phyloP scores from a whole-genome alignment of 345 rosid species.

The Salix caprea region DNA sequence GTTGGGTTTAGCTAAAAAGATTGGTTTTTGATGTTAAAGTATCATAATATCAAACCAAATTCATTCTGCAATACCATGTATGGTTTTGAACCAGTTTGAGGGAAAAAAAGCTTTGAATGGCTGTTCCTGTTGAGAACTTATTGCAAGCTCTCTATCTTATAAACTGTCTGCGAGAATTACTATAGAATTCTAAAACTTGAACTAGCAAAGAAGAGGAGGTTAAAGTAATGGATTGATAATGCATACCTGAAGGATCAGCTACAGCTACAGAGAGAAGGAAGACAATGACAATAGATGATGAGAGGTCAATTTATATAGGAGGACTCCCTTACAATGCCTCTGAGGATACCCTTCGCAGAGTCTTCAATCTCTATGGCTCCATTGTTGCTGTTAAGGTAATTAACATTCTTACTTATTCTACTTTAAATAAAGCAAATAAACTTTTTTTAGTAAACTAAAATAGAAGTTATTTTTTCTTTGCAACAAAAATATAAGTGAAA shows the following conservation, averaged over 20 bases:
- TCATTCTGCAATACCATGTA: neutral
- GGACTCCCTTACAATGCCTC: slow-evolving; percentile 70
- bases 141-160: neutral
- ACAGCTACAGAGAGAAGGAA: neutral
- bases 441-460: no score
- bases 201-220: no score
- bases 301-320: slow-evolving; percentile 80
- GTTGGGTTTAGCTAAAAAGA: no score
- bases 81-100: neutral
- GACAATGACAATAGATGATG: slow-evolving; percentile 79
- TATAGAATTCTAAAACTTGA: no score
- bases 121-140: no score
- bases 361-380: slow-evolving; percentile 61
- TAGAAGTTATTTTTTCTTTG: no score
- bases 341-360: slow-evolving; percentile 60
- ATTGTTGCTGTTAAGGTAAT: slow-evolving; percentile 68
- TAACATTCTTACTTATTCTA: neutral
- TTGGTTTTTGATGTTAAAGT: neutral
- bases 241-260: no score
- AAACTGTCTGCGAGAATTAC: neutral
- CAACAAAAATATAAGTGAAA: no score
- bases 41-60: neutral
- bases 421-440: no score
- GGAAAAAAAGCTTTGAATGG: neutral
- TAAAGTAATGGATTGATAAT: no score